These are phyloP conservation scores for Scalesia atractyloides DNA, from an alignment of 129 eudicot genomes.

Conservation along the genomic window DNA sequence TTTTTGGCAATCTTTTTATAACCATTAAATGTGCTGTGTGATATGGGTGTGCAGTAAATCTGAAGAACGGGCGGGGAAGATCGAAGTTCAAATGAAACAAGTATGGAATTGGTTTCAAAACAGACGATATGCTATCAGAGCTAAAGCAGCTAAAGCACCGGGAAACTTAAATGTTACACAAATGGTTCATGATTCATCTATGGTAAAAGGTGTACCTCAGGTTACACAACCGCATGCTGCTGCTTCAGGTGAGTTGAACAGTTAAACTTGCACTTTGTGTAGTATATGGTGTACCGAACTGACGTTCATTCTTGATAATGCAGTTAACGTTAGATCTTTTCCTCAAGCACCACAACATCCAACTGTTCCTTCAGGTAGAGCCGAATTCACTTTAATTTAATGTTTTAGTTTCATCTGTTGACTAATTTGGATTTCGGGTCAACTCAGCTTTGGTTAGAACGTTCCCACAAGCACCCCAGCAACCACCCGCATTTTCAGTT, in stretches of 20 bases:
- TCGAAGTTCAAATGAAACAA: constrained; percentile 86
- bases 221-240: constrained; percentile 48
- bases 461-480: constrained; percentile 55
- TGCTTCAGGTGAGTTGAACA: constrained; percentile 43
- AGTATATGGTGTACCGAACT: constrained; percentile 16
- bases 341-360: constrained; percentile 55
- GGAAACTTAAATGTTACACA: constrained; percentile 43
- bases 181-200: constrained; percentile 48
- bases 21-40: not conserved
- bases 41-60: constrained; percentile 46
- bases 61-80: constrained; percentile 73
- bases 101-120: constrained; percentile 99
- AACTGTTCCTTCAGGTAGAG: constrained; percentile 52
- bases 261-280: constrained; percentile 19
- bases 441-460: constrained; percentile 48
- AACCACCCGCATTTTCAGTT: constrained; percentile 41
- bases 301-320: constrained; percentile 20
- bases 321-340: constrained; percentile 42
- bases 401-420: not conserved
- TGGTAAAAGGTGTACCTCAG: constrained; percentile 50
- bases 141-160: constrained; percentile 69
- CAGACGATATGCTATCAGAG: constrained; percentile 86
- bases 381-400: not conserved
- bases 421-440: constrained; percentile 17
- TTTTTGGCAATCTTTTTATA: not conserved